These are phyloP conservation scores for Ogataea hybrid DNA, from an alignment of 1,139 yeast genomes.

Conservation along the genomic window DNA sequence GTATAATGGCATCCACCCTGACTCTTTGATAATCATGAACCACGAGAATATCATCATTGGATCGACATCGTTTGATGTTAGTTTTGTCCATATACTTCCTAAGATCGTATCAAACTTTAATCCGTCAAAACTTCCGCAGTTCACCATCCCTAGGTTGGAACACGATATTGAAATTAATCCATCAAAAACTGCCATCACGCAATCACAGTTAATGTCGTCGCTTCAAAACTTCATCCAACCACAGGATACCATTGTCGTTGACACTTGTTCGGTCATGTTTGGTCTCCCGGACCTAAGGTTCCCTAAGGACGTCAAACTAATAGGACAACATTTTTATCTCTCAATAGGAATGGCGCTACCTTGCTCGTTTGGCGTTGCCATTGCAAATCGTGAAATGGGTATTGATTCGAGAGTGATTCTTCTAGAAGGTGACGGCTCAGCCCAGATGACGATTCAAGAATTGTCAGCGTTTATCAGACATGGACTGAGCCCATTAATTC, in stretches of 20 bases:
- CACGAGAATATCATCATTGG: slow-evolving; percentile 47
- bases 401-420: slow-evolving; percentile 54
- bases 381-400: slow-evolving; percentile 58
- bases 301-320: slow-evolving; percentile 48
- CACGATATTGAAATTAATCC: slow-evolving; percentile 18
- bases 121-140: slow-evolving; percentile 30
- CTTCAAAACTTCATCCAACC: slow-evolving; percentile 43
- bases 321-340: slow-evolving; percentile 71
- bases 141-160: slow-evolving; percentile 17
- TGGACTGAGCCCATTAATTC: slow-evolving; percentile 58
- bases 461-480: slow-evolving; percentile 64
- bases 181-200: slow-evolving; percentile 35
- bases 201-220: slow-evolving; percentile 32
- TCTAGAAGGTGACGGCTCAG: slow-evolving; percentile 87
- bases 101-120: slow-evolving; percentile 37
- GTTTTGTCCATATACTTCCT: slow-evolving; percentile 46
- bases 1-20: slow-evolving; percentile 33
- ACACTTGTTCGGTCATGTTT: slow-evolving; percentile 78
- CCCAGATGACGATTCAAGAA: slow-evolving; percentile 89
- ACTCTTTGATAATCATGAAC: slow-evolving; percentile 37
- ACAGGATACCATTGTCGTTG: slow-evolving; percentile 66
- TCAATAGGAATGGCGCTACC: slow-evolving; percentile 89
- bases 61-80: slow-evolving; percentile 36
- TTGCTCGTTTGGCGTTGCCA: slow-evolving; percentile 74
- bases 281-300: slow-evolving; percentile 62